Evolutionary conservation across 257 asterid species (phyloP), one percentile per base, ranked within the genome.

Genomic region (Nemophila menziesii): DNA sequence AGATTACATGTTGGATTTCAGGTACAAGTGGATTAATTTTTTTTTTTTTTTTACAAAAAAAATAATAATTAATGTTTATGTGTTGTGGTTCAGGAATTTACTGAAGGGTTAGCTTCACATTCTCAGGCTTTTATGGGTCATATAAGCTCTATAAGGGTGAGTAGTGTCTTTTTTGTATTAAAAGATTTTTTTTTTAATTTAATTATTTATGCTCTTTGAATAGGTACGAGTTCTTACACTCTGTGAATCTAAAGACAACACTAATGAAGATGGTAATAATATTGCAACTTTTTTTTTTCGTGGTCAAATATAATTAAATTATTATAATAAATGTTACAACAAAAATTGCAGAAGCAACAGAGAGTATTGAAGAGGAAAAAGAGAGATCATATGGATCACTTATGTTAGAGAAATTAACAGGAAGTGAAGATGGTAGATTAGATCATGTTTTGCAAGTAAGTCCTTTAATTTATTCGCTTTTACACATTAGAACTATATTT

Each of bases 361-460:
- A 60, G 45, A 46, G 70, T 55, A 39, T 48, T 22, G 75, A 52
- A 64, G 81, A 57, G 40, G 51, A 64, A 42, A 83, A 66, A 61
- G 93, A 79, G 77, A 74, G 87, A 62, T 72, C 93, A 15, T 90
- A 90, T 58, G 98, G 98, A 48, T 72, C 87, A 46, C 21, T 70
- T 45, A 78, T 85, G 92, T 74, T 90, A 79, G 92, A 81, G 79
- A 70, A 76, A 57, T 65, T 90, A 37, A 72, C 93, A 9, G 92
- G 98, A 50, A 70, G 78, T 17, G 54, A 27, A 64, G 81, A 69
- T 13, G 98, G 96, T 13, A 80, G 94, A 51, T 45, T 90, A 18
- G 98, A 90, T 74, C 93, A 90, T 62, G 76, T 74, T 40, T 65
- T 90, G 70, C 98, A 89, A 67, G 97, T 87, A 78, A 2, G 82